Conservation (phyloP, 2,329 filamentous ascomycete species). For the Beauveria sp. region DNA sequence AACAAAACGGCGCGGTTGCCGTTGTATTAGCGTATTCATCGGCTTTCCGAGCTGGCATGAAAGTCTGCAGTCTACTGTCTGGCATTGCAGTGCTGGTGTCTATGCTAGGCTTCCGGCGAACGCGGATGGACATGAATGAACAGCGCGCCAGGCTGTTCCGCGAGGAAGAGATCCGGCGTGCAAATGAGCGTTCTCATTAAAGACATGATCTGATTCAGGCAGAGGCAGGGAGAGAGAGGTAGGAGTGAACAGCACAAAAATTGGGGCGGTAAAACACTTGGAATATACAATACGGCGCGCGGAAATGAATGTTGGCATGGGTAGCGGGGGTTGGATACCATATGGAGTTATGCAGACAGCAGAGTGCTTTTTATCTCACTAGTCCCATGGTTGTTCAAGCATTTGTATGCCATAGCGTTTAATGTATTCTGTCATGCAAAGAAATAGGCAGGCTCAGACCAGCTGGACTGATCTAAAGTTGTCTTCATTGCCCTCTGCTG, state of each 20-base stretch:
- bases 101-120: conserved; percentile 30
- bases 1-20: conserved; percentile 19
- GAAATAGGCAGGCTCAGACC: not conserved
- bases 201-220: not conserved
- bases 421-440: not conserved
- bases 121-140: conserved; percentile 22
- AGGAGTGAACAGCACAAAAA: not conserved
- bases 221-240: not conserved
- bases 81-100: conserved; percentile 32
- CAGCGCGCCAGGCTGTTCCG: conserved; percentile 11
- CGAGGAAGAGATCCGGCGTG: not conserved
- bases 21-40: conserved; percentile 33
- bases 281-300: not conserved
- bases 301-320: not conserved
- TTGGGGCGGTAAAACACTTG: not conserved
- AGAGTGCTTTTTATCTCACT: not conserved
- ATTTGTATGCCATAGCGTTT: not conserved
- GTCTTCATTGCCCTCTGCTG: not conserved
- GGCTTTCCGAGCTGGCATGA: conserved; percentile 40
- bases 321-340: not conserved
- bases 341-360: not conserved
- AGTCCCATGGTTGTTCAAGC: not conserved
- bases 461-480: not conserved
- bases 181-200: not conserved
- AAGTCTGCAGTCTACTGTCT: conserved; percentile 33